Evolutionary conservation across 2,329 filamentous ascomycete species (phyloP).

Genomic region (Plenodomus lindquistii): DNA sequence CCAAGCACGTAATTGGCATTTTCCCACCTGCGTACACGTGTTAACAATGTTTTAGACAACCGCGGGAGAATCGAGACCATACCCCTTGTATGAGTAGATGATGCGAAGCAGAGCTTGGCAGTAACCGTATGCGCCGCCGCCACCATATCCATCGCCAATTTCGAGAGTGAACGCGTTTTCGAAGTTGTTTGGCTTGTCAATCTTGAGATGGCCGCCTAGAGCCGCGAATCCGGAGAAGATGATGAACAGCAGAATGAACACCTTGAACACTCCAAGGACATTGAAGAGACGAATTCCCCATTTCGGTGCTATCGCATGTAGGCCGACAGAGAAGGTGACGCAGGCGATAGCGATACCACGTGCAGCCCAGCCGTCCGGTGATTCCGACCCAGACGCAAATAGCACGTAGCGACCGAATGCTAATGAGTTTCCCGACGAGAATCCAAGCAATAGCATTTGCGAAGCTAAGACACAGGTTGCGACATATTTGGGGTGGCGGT

Average conservation of each 20-base stretch:
- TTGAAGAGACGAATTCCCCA: slow-evolving; percentile 65
- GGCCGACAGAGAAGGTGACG: slow-evolving; percentile 57
- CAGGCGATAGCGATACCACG: slow-evolving; percentile 55
- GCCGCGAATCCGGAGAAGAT: slow-evolving; percentile 59
- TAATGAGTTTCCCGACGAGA: slow-evolving; percentile 62
- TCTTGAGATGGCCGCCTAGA: slow-evolving; percentile 36
- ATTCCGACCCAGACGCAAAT: slow-evolving; percentile 54
- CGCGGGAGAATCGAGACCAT: not conserved
- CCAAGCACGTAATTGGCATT: slow-evolving; percentile 63
- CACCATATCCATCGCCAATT: slow-evolving; percentile 37
- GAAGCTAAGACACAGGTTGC: slow-evolving; percentile 63
- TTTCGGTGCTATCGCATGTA: slow-evolving; percentile 60
- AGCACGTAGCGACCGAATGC: slow-evolving; percentile 64
- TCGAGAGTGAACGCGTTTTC: slow-evolving; percentile 59
- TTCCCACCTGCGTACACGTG: slow-evolving; percentile 49
- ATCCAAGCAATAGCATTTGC: slow-evolving; percentile 65
- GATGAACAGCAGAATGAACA: slow-evolving; percentile 63
- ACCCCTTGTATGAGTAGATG: slow-evolving; percentile 64
- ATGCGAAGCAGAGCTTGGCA: slow-evolving; percentile 62
- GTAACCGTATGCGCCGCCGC: slow-evolving; percentile 48
- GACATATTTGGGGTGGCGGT: slow-evolving; percentile 61
- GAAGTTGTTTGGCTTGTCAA: slow-evolving; percentile 60
- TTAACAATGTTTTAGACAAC: slow-evolving; percentile 39
- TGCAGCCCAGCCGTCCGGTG: slow-evolving; percentile 59
- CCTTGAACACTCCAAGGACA: slow-evolving; percentile 63